A percentile compares a stretch with the other conserved stretches of the same genome.
These are phyloP conservation scores for Rutstroemia sp. DNA, from an alignment of 2,329 filamentous ascomycete genomes.

Conservation along the genomic window DNA sequence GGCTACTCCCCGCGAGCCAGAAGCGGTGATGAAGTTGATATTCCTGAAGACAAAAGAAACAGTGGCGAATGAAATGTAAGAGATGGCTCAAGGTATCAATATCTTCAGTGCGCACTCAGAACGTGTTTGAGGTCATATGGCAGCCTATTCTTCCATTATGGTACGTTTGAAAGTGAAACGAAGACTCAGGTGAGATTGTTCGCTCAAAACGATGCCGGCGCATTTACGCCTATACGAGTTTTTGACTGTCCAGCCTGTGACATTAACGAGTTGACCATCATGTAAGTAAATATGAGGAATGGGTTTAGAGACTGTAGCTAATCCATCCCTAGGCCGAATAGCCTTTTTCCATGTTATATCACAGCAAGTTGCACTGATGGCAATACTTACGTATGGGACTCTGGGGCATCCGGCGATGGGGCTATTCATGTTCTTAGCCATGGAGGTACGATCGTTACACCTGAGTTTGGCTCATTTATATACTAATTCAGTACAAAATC, in stretches of 20 bases:
- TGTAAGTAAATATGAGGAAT: conserved; percentile 28
- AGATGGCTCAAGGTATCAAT: conserved; percentile 37
- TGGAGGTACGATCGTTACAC: conserved; percentile 31
- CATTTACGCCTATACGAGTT: conserved; percentile 42
- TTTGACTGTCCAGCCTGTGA: conserved; percentile 53
- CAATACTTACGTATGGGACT: conserved; percentile 56
- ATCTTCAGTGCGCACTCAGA: conserved; percentile 44
- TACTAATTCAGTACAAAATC: conserved; percentile 19
- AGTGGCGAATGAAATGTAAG: conserved; percentile 54
- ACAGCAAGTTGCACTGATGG: conserved; percentile 57
- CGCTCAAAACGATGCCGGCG: conserved; percentile 25
- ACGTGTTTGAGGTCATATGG: conserved; percentile 59
- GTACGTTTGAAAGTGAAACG: conserved; percentile 36
- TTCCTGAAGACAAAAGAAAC: conserved; percentile 49
- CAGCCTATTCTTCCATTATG: conserved; percentile 44
- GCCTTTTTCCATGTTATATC: conserved; percentile 41
- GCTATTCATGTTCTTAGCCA: conserved; percentile 50
- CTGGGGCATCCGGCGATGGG: conserved; percentile 38
- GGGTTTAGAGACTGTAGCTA: conserved; percentile 19
- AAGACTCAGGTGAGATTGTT: conserved; percentile 54
- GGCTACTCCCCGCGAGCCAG: conserved; percentile 55
- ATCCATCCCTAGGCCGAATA: conserved; percentile 39
- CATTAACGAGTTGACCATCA: conserved; percentile 55
- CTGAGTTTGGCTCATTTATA: too few relatives aligned
- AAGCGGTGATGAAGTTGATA: conserved; percentile 43